These are phyloP conservation scores for Cryomyces minteri DNA, from an alignment of 495 filamentous ascomycete genomes.

Conservation along the genomic window DNA sequence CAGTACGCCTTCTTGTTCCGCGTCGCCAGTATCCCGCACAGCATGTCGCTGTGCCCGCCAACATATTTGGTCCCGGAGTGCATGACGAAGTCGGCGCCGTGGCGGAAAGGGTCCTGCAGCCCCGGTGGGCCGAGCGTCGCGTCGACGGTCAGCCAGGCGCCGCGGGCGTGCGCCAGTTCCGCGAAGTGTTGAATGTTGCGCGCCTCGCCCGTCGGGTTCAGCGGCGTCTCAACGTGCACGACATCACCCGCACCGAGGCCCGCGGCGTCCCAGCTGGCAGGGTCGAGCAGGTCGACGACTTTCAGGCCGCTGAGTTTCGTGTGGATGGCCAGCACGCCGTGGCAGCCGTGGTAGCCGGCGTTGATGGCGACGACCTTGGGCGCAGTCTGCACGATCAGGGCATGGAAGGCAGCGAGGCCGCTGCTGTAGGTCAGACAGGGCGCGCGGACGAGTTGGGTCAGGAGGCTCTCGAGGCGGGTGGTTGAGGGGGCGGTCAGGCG, in stretches of 20 bases:
- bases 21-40: constrained; percentile 64
- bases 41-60: constrained; percentile 80
- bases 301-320: constrained; percentile 49
- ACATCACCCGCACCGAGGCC: constrained; percentile 46
- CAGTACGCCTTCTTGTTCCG: constrained; percentile 17
- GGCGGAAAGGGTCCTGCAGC: constrained; percentile 66
- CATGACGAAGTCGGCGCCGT: constrained; percentile 71
- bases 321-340: constrained; percentile 59
- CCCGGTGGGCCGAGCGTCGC: constrained; percentile 85
- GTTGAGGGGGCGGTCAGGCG: constrained; percentile 54
- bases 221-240: constrained; percentile 78
- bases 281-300: constrained; percentile 29
- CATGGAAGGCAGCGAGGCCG: constrained; percentile 77
- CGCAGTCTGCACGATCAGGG: constrained; percentile 55
- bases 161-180: constrained; percentile 45
- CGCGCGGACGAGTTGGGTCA: constrained; percentile 51
- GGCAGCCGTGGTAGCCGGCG: constrained; percentile 82
- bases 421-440: constrained; percentile 60
- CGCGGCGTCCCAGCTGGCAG: constrained; percentile 18
- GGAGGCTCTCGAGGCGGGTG: constrained; percentile 67
- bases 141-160: constrained; percentile 70
- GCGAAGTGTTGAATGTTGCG: constrained; percentile 51
- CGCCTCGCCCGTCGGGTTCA: constrained; percentile 77
- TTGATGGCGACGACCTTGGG: constrained; percentile 63
- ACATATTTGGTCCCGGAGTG: constrained; percentile 91